Evolutionary conservation across 2,329 filamentous ascomycete genomes (phyloP).

Genomic region (Diaporthe nobilis): DNA sequence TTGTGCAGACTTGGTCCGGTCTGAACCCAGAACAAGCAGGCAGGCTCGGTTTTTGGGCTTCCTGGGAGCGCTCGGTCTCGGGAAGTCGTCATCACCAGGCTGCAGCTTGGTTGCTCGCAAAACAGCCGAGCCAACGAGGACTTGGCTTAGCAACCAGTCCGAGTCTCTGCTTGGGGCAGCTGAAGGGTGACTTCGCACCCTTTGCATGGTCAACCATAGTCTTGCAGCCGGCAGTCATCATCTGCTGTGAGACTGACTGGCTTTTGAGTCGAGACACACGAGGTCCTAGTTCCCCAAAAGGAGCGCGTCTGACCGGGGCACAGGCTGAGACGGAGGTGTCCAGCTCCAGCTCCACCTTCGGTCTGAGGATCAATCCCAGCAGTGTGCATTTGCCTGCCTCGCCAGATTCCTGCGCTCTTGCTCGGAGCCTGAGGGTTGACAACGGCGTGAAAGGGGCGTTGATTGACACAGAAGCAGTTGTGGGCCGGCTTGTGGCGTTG

Average conservation of each 20-base stretch:
- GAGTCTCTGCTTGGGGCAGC: background rate
- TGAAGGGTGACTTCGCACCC: background rate
- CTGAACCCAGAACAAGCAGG: slow-evolving; percentile 6
- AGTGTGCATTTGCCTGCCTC: background rate
- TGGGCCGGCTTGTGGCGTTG: background rate
- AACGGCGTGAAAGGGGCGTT: background rate
- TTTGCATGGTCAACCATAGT: background rate
- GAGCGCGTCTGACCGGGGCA: slow-evolving; percentile 12
- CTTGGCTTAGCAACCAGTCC: background rate
- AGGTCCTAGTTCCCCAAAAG: background rate
- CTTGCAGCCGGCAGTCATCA: slow-evolving; percentile 3
- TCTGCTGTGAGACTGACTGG: slow-evolving; percentile 17
- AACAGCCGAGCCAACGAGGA: slow-evolving; percentile 6
- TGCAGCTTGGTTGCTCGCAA: slow-evolving; percentile 19
- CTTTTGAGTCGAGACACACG: slow-evolving; percentile 16
- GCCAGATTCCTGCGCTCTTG: background rate
- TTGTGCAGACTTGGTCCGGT: background rate
- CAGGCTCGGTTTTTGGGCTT: background rate
- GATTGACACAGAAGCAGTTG: slow-evolving; percentile 4
- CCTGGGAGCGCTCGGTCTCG: background rate
- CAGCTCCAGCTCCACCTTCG: slow-evolving; percentile 10
- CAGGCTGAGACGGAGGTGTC: slow-evolving; percentile 20
- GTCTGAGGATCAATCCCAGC: slow-evolving; percentile 1
- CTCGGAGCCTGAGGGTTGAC: background rate
- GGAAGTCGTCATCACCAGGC: slow-evolving; percentile 22